Evolutionary conservation across 2,329 filamentous ascomycete species (phyloP), one percentile per base, ranked within the genome.

Genomic region (Alternaria sp.): DNA sequence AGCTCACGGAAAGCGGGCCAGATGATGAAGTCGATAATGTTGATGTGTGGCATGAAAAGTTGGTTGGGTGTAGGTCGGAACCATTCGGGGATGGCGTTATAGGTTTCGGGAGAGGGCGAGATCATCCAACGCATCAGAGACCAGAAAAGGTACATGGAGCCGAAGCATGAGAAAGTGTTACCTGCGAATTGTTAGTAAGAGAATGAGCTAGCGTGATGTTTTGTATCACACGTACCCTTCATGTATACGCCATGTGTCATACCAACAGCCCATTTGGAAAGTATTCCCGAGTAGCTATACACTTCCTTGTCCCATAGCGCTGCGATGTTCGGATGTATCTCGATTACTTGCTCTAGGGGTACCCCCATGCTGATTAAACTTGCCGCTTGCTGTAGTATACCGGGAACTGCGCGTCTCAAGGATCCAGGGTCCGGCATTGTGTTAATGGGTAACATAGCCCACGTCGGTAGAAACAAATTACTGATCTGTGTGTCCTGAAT

Each of bases 1-100:
- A 69, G 64, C 48, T 72, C 70, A 12, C 70, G 68, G 20, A 72
- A 72, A 3, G 70, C 70, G 9, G 70, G 70, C 70, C 70, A 72
- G 14, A 63, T 51, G 22, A 72, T 49, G 28, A 64, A 71, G 30
- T 72, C 70, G 28, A 71, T 53, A 14, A 67, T 67, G 16, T 41
- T 69, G 54, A 70, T 72, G 30, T 72, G 70, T 1, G 68, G 67
- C 70, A 72, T 72, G 34, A 72, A 70, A 4, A 72, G 58, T 14
- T 72, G 70, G 27, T 72, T 72, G 6, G 68, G 70, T 52, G 70
- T 72, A 6, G 70, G 70, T 27, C 70, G 63, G 5, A 72, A 52
- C 70, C 68, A 72, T 27, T 71, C 67, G 25, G 70, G 70, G 16
- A 72, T 67, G 22, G 59, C 38, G 27, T 64, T 64, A 20, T 72